Evolutionary conservation across 2,329 filamentous ascomycete genomes (phyloP).

Genomic region (Cladosporium sp.): DNA sequence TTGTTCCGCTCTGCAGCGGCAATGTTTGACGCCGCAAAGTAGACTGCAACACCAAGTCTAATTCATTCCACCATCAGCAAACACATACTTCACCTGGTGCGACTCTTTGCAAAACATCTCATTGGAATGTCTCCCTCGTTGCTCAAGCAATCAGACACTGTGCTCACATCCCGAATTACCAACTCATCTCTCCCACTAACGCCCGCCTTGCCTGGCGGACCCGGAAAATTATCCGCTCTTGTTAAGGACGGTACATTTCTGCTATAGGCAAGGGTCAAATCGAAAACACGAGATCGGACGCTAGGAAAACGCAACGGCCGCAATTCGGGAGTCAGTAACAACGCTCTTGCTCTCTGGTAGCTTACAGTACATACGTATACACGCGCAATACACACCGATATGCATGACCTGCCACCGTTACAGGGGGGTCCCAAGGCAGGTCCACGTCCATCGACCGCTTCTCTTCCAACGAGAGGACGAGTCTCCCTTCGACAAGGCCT

Average conservation of each 20-base stretch:
- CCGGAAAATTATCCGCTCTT: not conserved
- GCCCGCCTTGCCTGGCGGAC: not conserved
- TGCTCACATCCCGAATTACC: slow-evolving; percentile 7
- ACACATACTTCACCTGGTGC: not conserved
- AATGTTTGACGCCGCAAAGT: not conserved
- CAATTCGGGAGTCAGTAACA: not conserved
- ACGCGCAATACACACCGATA: not conserved
- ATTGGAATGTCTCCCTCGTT: not conserved
- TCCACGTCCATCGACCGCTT: not conserved
- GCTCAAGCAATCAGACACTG: slow-evolving; percentile 16
- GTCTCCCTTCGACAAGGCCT: not conserved
- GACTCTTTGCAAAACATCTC: not conserved
- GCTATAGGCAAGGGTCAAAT: slow-evolving; percentile 9
- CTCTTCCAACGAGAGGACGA: not conserved
- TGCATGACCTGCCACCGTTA: not conserved
- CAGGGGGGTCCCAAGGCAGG: not conserved
- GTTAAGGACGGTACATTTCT: not conserved
- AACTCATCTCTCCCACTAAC: slow-evolving; percentile 13
- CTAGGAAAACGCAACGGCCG: not conserved
- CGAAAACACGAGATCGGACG: slow-evolving; percentile 2
- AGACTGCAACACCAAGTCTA: not conserved
- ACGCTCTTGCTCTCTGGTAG: not conserved
- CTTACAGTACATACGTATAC: not conserved
- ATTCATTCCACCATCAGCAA: not conserved
- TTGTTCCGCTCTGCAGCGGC: slow-evolving; percentile 2